These are phyloP conservation scores for Tylopilus balloui DNA, from an alignment of 768 basidiomycete genomes.

Conservation along the genomic window DNA sequence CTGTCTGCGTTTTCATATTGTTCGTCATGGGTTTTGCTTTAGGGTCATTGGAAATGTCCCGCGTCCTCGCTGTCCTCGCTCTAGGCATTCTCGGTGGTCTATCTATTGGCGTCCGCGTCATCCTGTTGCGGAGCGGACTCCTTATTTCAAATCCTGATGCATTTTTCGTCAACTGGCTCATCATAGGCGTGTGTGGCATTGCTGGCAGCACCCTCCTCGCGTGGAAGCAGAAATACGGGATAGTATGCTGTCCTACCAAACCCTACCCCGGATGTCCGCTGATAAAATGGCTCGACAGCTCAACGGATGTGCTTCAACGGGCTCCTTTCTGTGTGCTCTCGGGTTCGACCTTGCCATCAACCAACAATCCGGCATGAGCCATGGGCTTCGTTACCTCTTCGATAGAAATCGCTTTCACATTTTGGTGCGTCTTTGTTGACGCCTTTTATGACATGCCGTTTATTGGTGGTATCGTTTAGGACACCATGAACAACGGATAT, in stretches of 20 bases:
- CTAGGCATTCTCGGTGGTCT: constrained; percentile 53
- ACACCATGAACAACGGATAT: constrained; percentile 46
- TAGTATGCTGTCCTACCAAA: constrained; percentile 37
- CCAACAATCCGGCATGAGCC: constrained; percentile 57
- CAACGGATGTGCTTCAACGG: constrained; percentile 50
- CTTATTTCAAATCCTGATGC: constrained; percentile 35
- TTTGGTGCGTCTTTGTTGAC: constrained; percentile 36
- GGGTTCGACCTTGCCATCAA: constrained; percentile 55
- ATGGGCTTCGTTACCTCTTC: constrained; percentile 58
- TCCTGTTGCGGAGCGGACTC: constrained; percentile 47
- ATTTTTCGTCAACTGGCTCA: constrained; percentile 49
- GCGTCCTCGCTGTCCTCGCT: constrained; percentile 41
- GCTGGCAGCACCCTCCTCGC: constrained; percentile 40
- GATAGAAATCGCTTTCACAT: constrained; percentile 58
- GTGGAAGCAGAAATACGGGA: constrained; percentile 42
- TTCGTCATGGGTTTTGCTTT: constrained; percentile 49
- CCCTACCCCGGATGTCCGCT: not conserved
- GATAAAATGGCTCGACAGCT: constrained; percentile 28
- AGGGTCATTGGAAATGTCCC: constrained; percentile 51
- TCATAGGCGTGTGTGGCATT: constrained; percentile 44
- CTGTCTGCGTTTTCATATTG: constrained; percentile 44
- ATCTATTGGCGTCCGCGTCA: constrained; percentile 51
- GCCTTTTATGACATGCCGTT: not conserved
- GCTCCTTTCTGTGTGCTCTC: constrained; percentile 55
- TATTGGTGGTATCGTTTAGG: constrained; percentile 31